Percentiles rank a stretch among this genome's conserved stretches.
These are phyloP conservation scores for Hibiscus trionum DNA, from an alignment of 345 rosid genomes.

Conservation along the genomic window DNA sequence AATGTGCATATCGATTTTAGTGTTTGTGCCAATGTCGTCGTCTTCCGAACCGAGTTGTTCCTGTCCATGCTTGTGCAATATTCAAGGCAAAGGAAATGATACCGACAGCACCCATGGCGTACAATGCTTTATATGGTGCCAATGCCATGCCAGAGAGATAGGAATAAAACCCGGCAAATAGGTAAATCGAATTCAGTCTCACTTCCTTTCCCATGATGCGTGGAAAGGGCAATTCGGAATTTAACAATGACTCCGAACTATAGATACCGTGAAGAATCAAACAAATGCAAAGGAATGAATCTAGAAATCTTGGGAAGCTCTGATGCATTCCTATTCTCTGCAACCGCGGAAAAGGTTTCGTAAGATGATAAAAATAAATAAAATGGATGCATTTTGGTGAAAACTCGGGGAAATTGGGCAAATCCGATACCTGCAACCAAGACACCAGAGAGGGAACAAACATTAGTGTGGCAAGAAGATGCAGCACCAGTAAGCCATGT, in stretches of 20 bases:
- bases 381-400: not conserved
- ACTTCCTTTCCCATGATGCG: slow-evolving; percentile 10
- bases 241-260: slow-evolving; percentile 3
- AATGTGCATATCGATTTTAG: slow-evolving; percentile 19
- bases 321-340: slow-evolving; percentile 82
- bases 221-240: not conserved
- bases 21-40: slow-evolving; percentile 78
- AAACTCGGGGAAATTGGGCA: not conserved
- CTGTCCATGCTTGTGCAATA: slow-evolving; percentile 44
- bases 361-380: not conserved
- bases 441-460: slow-evolving; percentile 82
- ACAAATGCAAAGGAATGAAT: slow-evolving; percentile 1
- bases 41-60: slow-evolving; percentile 44
- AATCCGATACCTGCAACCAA: slow-evolving; percentile 73
- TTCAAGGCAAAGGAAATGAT: slow-evolving; percentile 39
- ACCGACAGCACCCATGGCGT: slow-evolving; percentile 70
- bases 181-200: not conserved
- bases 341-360: slow-evolving; percentile 11
- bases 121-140: slow-evolving; percentile 73
- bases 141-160: slow-evolving; percentile 63
- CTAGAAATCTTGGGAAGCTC: slow-evolving; percentile 22
- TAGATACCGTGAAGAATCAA: slow-evolving; percentile 10
- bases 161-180: slow-evolving; percentile 60
- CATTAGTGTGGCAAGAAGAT: slow-evolving; percentile 76
- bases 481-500: slow-evolving; percentile 75